phyloP scores from a whole-genome alignment of 2,329 filamentous ascomycete genomes.

The Aspergillus versicolor region DNA sequence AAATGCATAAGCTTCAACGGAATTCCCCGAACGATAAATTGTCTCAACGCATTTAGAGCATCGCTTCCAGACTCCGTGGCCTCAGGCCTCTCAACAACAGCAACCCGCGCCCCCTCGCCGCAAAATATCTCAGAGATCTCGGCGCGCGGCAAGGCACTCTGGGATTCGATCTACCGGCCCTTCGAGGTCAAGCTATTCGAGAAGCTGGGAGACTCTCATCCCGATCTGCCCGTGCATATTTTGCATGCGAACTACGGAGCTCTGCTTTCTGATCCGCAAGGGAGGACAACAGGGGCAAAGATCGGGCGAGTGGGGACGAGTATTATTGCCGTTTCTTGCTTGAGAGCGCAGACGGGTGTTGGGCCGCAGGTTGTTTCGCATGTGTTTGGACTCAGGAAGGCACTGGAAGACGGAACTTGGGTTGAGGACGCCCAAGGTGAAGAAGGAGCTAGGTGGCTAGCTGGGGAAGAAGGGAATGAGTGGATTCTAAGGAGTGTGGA shows the following conservation, averaged over 20 bases:
- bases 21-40: slow-evolving; percentile 81
- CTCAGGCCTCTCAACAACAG: slow-evolving; percentile 53
- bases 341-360: slow-evolving; percentile 77
- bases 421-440: slow-evolving; percentile 52
- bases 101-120: slow-evolving; percentile 55
- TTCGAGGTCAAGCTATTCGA: slow-evolving; percentile 69
- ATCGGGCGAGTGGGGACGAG: slow-evolving; percentile 72
- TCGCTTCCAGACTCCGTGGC: slow-evolving; percentile 60
- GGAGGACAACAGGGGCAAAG: slow-evolving; percentile 46
- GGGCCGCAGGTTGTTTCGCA: slow-evolving; percentile 80
- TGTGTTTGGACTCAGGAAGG: slow-evolving; percentile 77
- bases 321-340: slow-evolving; percentile 69
- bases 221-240: slow-evolving; percentile 79
- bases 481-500: slow-evolving; percentile 66
- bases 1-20: slow-evolving; percentile 51
- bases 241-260: slow-evolving; percentile 71
- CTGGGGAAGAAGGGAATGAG: slow-evolving; percentile 62
- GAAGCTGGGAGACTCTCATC: slow-evolving; percentile 73
- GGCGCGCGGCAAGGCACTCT: slow-evolving; percentile 63
- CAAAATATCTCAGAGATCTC: slow-evolving; percentile 57
- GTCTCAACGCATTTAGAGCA: slow-evolving; percentile 68
- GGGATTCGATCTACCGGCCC: slow-evolving; percentile 75
- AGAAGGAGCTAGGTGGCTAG: slow-evolving; percentile 60
- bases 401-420: slow-evolving; percentile 64
- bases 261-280: slow-evolving; percentile 67